Evolutionary conservation across 2,329 filamentous ascomycete genomes (phyloP), one percentile per base, ranked within the genome.

Genomic region (Colletotrichum kahawae): DNA sequence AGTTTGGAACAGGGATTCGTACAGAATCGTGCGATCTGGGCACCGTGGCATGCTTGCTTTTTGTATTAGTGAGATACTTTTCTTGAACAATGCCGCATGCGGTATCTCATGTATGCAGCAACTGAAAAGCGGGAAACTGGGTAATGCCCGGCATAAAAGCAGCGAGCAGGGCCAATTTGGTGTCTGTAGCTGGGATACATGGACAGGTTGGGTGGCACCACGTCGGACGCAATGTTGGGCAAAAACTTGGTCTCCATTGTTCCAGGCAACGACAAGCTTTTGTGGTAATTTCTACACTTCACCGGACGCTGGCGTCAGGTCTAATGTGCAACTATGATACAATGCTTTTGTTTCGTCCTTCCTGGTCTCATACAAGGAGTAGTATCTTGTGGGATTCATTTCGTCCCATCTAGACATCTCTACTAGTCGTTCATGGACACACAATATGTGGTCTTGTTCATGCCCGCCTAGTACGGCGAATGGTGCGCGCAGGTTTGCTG

Each of bases 261-360:
- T 60, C 7, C 13, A 60, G 54, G 66, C 33, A 60, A 71, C 13
- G 27, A 57, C 62, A 59, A 38, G 36, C 27, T 59, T 57, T 27
- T 33, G 13, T 21, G 4, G 27, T 68, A 36, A 21, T 73, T 59
- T 48, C 21, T 51, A 51, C 43, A 51, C 57, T 38, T 59, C 56
- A 24, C 14, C 10, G 27, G 29, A 56, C 43, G 18, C 48, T 14
- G 31, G 33, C 70, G 34, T 48, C 56, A n/a, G 64, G 70, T 43
- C 64, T 51, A 43, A n/a, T 36, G 48, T 73, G 64, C 64, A 51
- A n/a, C 10, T 75, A 75, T 67, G 71, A 48, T 75, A 75, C 67
- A 75, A n/a, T 54, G 51, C 72, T 68, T 75, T 70, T 65, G 21
- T 31, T 34, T 24, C 24, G 16, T 14, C 48, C 24, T 60, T 9